phyloP scores from a whole-genome alignment of 2,329 filamentous ascomycete genomes.

The Westerdykella aurantiaca region DNA sequence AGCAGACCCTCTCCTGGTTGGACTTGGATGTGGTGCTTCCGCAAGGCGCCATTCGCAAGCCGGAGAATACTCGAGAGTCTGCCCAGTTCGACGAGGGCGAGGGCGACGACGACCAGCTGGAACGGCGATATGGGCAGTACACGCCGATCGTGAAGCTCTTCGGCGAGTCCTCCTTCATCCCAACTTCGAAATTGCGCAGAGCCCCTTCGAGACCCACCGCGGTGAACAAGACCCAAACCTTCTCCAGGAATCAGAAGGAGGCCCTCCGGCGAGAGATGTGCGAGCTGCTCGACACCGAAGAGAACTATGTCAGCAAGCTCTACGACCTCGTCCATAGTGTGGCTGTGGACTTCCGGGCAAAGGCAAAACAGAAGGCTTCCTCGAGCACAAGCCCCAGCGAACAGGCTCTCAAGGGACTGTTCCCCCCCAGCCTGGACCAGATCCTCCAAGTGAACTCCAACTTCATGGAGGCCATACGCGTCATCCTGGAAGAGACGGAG shows the following conservation, averaged over 20 bases:
- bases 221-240: conserved; percentile 69
- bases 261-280: conserved; percentile 81
- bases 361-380: conserved; percentile 53
- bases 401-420: conserved; percentile 67
- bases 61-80: conserved; percentile 44
- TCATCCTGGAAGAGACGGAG: conserved; percentile 76
- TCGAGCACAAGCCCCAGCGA: conserved; percentile 65
- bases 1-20: conserved; percentile 76
- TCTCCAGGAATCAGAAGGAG: conserved; percentile 75
- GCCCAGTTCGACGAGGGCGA: conserved; percentile 52
- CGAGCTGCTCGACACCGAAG: conserved; percentile 88
- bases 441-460: conserved; percentile 77
- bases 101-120: conserved; percentile 52
- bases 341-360: conserved; percentile 71
- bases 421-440: conserved; percentile 71
- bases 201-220: conserved; percentile 82
- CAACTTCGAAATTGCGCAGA: conserved; percentile 75
- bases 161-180: conserved; percentile 79
- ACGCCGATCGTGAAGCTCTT: conserved; percentile 70
- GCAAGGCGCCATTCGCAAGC: conserved; percentile 58
- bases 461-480: conserved; percentile 71
- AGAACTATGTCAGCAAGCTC: conserved; percentile 85
- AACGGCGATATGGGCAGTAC: conserved; percentile 72
- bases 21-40: conserved; percentile 86
- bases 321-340: conserved; percentile 76